phyloP scores from a whole-genome alignment of 23 red algal species.

The Gracilaria gracilis region DNA sequence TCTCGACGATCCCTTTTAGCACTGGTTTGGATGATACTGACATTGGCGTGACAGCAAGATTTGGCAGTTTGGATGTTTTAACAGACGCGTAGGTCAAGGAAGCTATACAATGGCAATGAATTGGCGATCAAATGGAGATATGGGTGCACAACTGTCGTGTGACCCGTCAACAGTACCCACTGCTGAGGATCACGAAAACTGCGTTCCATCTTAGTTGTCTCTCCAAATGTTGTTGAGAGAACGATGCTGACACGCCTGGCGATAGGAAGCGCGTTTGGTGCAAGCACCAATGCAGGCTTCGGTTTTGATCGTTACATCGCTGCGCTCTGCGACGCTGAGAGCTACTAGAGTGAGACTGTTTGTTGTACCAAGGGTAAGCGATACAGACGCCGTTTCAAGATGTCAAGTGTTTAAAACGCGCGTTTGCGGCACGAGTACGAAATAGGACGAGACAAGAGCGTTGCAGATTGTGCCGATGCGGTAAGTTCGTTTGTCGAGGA shows the following conservation, averaged over 20 bases:
- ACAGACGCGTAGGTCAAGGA: no score
- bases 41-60: neutral
- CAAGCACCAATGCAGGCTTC: no score
- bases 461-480: neutral
- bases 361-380: slow-evolving; percentile 12
- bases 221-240: no score
- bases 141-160: no score
- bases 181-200: no score
- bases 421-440: neutral
- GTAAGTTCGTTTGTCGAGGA: neutral
- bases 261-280: neutral
- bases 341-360: neutral
- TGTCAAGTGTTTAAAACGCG: neutral
- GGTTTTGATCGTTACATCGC: neutral
- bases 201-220: no score
- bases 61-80: slow-evolving; percentile 13
- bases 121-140: no score
- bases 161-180: no score
- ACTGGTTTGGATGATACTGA: no score
- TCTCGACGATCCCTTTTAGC: neutral
- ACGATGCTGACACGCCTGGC: neutral
- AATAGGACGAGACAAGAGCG: neutral
- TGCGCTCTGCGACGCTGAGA: neutral
- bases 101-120: no score
- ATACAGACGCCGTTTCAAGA: neutral